A percentile compares a stretch with the other conserved stretches of the same genome.
Conservation (phyloP, 176 grass and related monocot species). For the Tuctoria greenei region DNA sequence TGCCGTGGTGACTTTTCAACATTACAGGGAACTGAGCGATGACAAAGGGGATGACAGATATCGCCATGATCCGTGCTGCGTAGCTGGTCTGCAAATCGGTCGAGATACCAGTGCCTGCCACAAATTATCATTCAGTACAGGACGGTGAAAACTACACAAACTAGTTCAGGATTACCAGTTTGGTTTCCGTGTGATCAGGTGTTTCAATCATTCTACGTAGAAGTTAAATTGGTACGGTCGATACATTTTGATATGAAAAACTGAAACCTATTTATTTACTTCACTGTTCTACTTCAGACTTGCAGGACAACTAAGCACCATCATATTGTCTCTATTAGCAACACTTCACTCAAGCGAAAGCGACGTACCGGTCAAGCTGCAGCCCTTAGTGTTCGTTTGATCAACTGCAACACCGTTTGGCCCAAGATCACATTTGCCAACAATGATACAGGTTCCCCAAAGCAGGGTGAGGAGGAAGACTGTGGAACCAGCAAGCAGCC, state of each 20-base stretch:
- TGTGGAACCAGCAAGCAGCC: constrained; percentile 91
- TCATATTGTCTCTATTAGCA: neutral
- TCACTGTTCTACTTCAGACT: neutral
- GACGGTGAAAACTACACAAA: neutral
- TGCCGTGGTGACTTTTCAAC: constrained; percentile 57
- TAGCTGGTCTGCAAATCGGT: constrained; percentile 85
- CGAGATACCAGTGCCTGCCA: constrained; percentile 67
- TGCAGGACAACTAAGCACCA: neutral
- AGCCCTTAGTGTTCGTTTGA: constrained; percentile 53
- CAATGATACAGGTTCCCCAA: constrained; percentile 94
- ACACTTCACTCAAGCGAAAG: neutral
- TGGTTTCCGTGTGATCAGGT: neutral
- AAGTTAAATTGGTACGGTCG: neutral
- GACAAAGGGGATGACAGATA: constrained; percentile 84
- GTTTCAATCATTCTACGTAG: constrained; percentile 6
- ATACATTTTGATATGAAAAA: neutral
- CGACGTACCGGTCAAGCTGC: constrained; percentile 64
- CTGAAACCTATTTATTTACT: neutral
- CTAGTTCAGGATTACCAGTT: neutral
- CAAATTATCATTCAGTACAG: neutral
- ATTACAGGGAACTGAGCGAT: constrained; percentile 83
- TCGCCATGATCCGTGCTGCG: constrained; percentile 85
- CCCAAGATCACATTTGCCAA: constrained; percentile 85
- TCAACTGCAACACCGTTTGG: constrained; percentile 52
- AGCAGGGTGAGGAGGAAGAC: constrained; percentile 91